Conservation (phyloP, 192 early-diverging fungal genomes). For the Coemansia sp. region DNA sequence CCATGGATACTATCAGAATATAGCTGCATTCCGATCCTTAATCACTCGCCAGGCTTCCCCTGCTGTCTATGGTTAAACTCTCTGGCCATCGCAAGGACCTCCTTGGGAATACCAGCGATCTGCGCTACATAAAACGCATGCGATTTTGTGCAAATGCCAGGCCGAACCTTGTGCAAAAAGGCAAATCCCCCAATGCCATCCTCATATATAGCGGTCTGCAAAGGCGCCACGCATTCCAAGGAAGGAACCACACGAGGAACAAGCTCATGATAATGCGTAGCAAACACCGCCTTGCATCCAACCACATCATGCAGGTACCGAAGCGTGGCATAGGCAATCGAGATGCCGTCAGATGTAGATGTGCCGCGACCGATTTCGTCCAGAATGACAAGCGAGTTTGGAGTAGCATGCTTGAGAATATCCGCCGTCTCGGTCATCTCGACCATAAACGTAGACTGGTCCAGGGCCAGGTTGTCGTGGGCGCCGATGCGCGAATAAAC, state of each 20-base stretch:
- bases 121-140: constrained; percentile 73
- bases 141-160: constrained; percentile 63
- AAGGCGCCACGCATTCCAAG: constrained; percentile 16
- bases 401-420: constrained; percentile 70
- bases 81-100: constrained; percentile 39
- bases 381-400: constrained; percentile 74
- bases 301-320: constrained; percentile 57
- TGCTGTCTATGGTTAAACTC: constrained; percentile 8
- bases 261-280: constrained; percentile 77
- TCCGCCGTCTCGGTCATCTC: constrained; percentile 87
- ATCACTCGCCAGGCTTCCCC: no score
- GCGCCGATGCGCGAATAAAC: constrained; percentile 75
- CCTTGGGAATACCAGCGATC: constrained; percentile 62
- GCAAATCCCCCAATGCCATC: constrained; percentile 46
- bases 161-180: constrained; percentile 63
- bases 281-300: constrained; percentile 67
- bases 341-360: constrained; percentile 62
- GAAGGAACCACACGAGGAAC: constrained; percentile 49
- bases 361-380: constrained; percentile 83
- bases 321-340: constrained; percentile 69
- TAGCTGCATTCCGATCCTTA: no score
- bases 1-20: no score
- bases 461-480: constrained; percentile 63
- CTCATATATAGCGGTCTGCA: constrained; percentile 38
- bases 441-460: constrained; percentile 79